These are phyloP conservation scores for Trichoderma sp. DNA, from an alignment of 2,329 filamentous ascomycete genomes.

Conservation along the genomic window DNA sequence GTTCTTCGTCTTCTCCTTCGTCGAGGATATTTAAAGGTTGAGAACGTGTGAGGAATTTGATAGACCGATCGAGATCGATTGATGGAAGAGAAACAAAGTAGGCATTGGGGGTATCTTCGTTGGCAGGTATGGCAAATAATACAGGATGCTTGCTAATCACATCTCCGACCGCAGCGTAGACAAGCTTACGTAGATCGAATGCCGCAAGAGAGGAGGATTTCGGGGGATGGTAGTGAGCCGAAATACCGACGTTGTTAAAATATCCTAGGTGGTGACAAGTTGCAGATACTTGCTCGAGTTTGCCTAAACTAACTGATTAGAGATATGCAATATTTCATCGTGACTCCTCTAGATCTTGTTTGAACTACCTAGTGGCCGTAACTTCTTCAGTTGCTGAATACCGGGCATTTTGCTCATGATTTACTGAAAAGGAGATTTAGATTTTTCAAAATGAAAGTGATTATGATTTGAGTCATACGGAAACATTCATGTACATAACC, in stretches of 20 bases:
- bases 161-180: background rate
- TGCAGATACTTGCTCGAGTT: conserved; percentile 44
- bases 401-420: background rate
- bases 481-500: background rate
- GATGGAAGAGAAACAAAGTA: background rate
- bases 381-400: background rate
- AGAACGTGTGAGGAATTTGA: background rate
- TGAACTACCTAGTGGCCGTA: background rate
- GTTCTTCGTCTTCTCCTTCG: background rate
- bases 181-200: background rate
- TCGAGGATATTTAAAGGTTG: background rate
- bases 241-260: conserved; percentile 43
- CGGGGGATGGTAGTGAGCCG: conserved; percentile 35
- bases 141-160: background rate
- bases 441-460: background rate
- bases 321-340: background rate
- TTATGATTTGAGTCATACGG: background rate
- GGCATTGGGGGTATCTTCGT: background rate
- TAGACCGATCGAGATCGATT: background rate
- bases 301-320: conserved; percentile 30
- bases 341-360: background rate
- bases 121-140: background rate
- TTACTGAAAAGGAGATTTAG: background rate
- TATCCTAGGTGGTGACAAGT: conserved; percentile 40
- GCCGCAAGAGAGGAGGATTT: no score